These are phyloP conservation scores for Nematocida sp. DNA, from an alignment of 371 early-diverging fungal genomes.

Conservation along the genomic window DNA sequence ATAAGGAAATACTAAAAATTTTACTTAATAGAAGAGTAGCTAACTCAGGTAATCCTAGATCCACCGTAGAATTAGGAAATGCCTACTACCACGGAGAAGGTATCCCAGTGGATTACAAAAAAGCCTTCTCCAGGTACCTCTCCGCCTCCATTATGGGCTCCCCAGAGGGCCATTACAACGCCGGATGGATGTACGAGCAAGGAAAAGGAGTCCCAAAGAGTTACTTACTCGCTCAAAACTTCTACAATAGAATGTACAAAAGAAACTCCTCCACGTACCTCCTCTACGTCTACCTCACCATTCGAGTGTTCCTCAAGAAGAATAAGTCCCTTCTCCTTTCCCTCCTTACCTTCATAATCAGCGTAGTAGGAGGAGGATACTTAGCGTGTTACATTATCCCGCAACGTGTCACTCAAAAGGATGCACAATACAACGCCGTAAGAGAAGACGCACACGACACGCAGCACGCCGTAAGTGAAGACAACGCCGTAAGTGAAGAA, in stretches of 20 bases:
- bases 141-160: conserved; percentile 39
- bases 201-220: conserved; percentile 59
- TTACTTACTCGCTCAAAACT: conserved; percentile 37
- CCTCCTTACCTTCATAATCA: not conserved
- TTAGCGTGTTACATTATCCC: too few relatives aligned
- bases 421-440: not conserved
- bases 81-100: conserved; percentile 65
- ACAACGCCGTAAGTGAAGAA: not conserved
- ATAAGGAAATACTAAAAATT: conserved; percentile 53
- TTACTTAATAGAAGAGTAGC: conserved; percentile 40
- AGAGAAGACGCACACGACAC: not conserved
- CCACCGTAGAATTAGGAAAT: conserved; percentile 62
- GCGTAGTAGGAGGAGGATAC: not conserved
- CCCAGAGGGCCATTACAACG: conserved; percentile 58
- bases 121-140: conserved; percentile 64
- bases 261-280: conserved; percentile 53
- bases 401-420: too few relatives aligned
- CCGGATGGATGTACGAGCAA: conserved; percentile 63
- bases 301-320: conserved; percentile 49
- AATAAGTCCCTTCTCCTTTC: not conserved
- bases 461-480: not conserved
- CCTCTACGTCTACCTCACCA: conserved; percentile 32
- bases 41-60: conserved; percentile 4
- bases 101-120: conserved; percentile 42
- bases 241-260: conserved; percentile 37